These are phyloP conservation scores for Paecilomyces sp. DNA, from an alignment of 2,329 filamentous ascomycete species.

Conservation along the genomic window DNA sequence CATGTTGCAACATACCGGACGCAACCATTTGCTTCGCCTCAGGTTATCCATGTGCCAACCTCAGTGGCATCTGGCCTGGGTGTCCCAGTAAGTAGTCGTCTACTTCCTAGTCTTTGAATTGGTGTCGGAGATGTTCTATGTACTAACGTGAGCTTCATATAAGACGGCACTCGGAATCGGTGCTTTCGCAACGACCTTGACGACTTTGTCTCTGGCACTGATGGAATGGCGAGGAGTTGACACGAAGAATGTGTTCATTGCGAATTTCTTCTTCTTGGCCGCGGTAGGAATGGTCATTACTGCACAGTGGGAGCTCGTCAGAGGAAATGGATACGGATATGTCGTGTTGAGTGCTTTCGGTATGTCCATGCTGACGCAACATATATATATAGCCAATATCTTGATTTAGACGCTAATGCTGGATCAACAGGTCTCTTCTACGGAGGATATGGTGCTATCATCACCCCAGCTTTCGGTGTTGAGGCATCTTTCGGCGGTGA, in stretches of 20 bases:
- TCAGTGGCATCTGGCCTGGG: not conserved
- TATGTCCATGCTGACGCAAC: conserved; percentile 9
- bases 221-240: conserved; percentile 50
- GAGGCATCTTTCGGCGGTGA: conserved; percentile 37
- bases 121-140: not conserved
- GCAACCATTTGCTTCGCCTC: not conserved
- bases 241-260: conserved; percentile 46
- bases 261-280: conserved; percentile 48
- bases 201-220: conserved; percentile 46
- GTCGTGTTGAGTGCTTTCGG: conserved; percentile 50
- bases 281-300: conserved; percentile 48
- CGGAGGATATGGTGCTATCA: conserved; percentile 42
- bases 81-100: not conserved
- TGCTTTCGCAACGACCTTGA: conserved; percentile 49
- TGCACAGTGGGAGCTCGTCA: conserved; percentile 50
- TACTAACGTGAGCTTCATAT: not conserved
- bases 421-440: conserved; percentile 40
- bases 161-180: conserved; percentile 46
- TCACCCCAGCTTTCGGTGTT: conserved; percentile 43
- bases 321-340: conserved; percentile 48
- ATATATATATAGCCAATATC: not conserved
- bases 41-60: not conserved
- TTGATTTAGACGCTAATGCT: not conserved
- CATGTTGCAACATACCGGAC: not conserved
- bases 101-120: not conserved